Evolutionary conservation across 192 early-diverging fungal genomes (phyloP).

Genomic region (Entomortierella lignicola): DNA sequence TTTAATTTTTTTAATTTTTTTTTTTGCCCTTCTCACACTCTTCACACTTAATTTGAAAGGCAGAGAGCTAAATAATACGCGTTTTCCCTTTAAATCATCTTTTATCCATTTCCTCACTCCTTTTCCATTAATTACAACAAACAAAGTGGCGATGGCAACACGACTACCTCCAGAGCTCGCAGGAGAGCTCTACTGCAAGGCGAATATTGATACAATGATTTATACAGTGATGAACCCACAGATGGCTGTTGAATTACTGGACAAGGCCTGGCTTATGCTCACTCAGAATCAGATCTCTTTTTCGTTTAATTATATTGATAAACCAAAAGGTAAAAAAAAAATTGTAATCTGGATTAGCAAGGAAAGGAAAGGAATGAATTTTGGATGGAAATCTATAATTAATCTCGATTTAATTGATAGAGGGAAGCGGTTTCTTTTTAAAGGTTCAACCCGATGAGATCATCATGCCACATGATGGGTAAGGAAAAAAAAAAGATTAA

Average conservation of each 20-base stretch:
- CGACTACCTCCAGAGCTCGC: constrained; percentile 45
- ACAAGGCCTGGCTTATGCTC: constrained; percentile 41
- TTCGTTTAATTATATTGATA: constrained; percentile 52
- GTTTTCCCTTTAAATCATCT: no score
- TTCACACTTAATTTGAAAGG: no score
- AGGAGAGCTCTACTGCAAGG: constrained; percentile 47
- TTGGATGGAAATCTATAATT: no score
- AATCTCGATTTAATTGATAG: constrained; percentile 19
- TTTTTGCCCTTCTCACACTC: no score
- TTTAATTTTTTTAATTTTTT: no score
- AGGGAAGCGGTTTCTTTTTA: constrained; percentile 37
- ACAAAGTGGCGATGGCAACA: constrained; percentile 8
- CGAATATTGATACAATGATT: constrained; percentile 46
- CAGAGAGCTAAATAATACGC: no score
- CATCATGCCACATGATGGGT: constrained; percentile 48
- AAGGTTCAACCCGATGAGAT: constrained; percentile 43
- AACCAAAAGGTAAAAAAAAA: constrained; percentile 40
- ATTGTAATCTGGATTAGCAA: no score
- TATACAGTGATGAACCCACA: constrained; percentile 38
- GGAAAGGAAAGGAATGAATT: no score
- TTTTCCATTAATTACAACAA: neutral
- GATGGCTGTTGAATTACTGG: constrained; percentile 34
- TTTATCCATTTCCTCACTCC: neutral
- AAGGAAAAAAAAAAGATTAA: no score
- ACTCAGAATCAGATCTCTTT: constrained; percentile 41